These are phyloP conservation scores for Tetradesmus lagerheimii DNA, from an alignment of 139 green algal species.

Conservation along the genomic window DNA sequence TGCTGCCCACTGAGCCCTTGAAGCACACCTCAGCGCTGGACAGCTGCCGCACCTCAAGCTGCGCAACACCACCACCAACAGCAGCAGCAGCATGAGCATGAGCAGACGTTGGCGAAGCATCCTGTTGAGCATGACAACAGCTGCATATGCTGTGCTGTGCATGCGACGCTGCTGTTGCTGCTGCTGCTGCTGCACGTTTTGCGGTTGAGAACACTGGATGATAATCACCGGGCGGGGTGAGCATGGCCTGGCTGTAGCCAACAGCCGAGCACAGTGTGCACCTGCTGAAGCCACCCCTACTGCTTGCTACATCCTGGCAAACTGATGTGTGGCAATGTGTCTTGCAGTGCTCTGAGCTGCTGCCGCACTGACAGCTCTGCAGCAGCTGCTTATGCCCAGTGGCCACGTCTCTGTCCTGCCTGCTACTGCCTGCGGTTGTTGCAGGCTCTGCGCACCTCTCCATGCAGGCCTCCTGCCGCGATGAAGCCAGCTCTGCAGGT, in stretches of 20 bases:
- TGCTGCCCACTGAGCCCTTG: slow-evolving; percentile 59
- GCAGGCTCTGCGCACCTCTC: slow-evolving; percentile 47
- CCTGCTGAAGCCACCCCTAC: neutral
- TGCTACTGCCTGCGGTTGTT: neutral
- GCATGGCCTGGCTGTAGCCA: neutral
- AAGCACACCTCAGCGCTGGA: slow-evolving; percentile 46
- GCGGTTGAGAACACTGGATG: too few relatives aligned
- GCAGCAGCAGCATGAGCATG: neutral
- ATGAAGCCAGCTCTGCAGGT: slow-evolving; percentile 76
- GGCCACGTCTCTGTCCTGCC: too few relatives aligned
- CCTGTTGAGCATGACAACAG: neutral
- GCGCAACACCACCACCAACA: neutral
- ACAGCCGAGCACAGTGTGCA: neutral
- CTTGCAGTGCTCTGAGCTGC: too few relatives aligned
- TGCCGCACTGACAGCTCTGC: neutral
- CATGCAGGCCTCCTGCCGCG: slow-evolving; percentile 70
- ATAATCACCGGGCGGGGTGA: neutral
- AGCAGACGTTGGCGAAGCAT: neutral
- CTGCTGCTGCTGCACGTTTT: neutral
- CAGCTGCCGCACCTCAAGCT: slow-evolving; percentile 59
- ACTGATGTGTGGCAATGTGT: too few relatives aligned
- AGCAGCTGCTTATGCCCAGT: neutral
- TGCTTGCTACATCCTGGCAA: neutral
- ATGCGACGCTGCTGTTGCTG: neutral
- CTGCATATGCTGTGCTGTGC: neutral